A percentile compares a stretch with the other conserved stretches of the same genome.
Conservation (phyloP, 169 alveolate genomes). For the Theileria annulata region DNA sequence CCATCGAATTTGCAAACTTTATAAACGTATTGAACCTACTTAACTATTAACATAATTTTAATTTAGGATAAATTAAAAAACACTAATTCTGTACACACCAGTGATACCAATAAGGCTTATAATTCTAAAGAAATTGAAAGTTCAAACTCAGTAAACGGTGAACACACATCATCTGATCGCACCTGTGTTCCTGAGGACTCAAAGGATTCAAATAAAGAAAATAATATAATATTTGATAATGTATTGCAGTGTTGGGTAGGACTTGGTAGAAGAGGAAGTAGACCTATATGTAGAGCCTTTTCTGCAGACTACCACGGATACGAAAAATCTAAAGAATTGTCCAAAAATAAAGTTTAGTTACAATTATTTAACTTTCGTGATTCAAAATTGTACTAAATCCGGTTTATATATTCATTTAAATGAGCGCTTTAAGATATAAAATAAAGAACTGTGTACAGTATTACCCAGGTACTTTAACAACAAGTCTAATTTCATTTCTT, state of each 20-base stretch:
- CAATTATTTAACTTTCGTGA: background rate
- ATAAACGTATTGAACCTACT: conserved; percentile 51
- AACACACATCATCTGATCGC: background rate
- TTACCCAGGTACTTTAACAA: conserved; percentile 45
- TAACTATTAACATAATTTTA: background rate
- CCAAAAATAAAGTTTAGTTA: background rate
- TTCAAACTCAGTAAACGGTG: background rate
- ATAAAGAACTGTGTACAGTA: conserved; percentile 53
- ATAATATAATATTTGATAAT: conserved; percentile 44
- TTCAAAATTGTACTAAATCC: background rate
- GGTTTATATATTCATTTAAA: background rate
- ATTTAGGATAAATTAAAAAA: conserved; percentile 5
- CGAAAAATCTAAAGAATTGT: conserved; percentile 31
- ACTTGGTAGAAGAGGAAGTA: conserved; percentile 30
- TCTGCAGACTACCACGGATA: conserved; percentile 69
- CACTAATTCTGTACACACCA: background rate
- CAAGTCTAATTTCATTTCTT: background rate
- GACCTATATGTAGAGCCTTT: conserved; percentile 62
- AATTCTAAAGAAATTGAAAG: background rate
- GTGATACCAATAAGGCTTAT: background rate
- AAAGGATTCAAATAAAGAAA: background rate
- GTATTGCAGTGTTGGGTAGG: conserved; percentile 69
- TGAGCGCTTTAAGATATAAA: conserved; percentile 44
- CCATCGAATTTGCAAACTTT: conserved; percentile 66
- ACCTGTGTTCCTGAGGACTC: background rate